Conservation (phyloP, 2,329 filamentous ascomycete genomes). For the Diaporthe sp. region DNA sequence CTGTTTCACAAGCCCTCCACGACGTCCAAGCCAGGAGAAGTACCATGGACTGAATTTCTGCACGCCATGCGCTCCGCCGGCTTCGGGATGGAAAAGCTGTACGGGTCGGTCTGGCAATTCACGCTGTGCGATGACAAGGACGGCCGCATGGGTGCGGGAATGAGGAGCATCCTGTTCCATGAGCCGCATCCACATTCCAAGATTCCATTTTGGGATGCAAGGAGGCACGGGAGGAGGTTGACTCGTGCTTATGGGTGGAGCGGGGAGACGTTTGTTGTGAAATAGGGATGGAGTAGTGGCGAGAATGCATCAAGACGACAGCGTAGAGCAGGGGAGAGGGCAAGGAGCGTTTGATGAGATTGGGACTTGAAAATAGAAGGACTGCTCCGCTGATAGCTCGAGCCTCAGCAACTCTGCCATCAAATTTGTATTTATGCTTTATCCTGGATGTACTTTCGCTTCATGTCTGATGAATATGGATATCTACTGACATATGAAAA, state of each 20-base stretch:
- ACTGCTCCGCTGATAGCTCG: neutral
- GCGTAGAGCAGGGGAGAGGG: neutral
- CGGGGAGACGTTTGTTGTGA: neutral
- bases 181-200: slow-evolving; percentile 6
- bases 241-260: slow-evolving; percentile 11
- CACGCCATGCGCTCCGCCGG: slow-evolving; percentile 12
- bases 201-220: neutral
- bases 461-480: no score
- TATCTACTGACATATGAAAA: no score
- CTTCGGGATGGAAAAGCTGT: slow-evolving; percentile 27
- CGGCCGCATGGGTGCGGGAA: neutral
- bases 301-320: no score
- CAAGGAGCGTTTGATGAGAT: neutral
- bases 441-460: no score
- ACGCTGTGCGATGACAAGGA: neutral
- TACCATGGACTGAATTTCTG: neutral
- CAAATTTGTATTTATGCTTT: no score
- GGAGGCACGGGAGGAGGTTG: slow-evolving; percentile 12
- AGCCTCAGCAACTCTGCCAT: no score
- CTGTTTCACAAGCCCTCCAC: neutral
- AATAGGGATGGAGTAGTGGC: neutral
- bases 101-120: slow-evolving; percentile 27
- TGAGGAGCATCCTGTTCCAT: slow-evolving; percentile 6
- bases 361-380: neutral
- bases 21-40: neutral